Evolutionary conservation across 2,329 filamentous ascomycete genomes (phyloP).

Genomic region (Xylaria arbuscula): DNA sequence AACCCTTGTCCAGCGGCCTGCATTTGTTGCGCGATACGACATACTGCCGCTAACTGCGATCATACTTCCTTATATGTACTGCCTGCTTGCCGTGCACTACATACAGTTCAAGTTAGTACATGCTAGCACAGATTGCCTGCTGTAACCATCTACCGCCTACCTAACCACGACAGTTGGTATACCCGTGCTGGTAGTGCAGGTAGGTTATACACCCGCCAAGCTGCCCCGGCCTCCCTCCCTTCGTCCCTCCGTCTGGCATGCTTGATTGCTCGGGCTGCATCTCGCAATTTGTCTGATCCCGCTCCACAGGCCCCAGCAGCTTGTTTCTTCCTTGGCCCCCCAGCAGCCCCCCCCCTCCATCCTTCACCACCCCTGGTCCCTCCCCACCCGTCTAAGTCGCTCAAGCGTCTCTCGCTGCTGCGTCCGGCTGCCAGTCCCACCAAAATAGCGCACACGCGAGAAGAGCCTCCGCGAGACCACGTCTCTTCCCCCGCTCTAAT

Average conservation of each 20-base stretch:
- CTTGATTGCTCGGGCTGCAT: constrained; percentile 22
- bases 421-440: constrained; percentile 34
- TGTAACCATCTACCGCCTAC: constrained; percentile 11
- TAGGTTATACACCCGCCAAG: neutral
- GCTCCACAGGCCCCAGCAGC: constrained; percentile 35
- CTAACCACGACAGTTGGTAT: too few species aligned
- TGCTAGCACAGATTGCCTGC: constrained; percentile 4
- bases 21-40: constrained; percentile 19
- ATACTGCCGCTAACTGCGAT: neutral
- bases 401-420: constrained; percentile 18
- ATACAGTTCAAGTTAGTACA: neutral
- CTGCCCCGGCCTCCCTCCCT: neutral
- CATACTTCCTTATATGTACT: neutral
- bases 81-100: neutral
- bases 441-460: constrained; percentile 37
- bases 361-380: constrained; percentile 18
- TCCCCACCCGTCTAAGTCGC: constrained; percentile 30
- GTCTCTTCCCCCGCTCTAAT: constrained; percentile 37
- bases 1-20: constrained; percentile 17
- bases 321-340: constrained; percentile 25
- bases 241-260: constrained; percentile 2
- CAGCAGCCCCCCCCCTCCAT: constrained; percentile 1
- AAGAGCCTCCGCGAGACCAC: constrained; percentile 39
- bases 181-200: too few species aligned
- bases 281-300: constrained; percentile 30